These are phyloP conservation scores for Mycosphaerella arachidis DNA, from an alignment of 2,329 filamentous ascomycete genomes.

Conservation along the genomic window DNA sequence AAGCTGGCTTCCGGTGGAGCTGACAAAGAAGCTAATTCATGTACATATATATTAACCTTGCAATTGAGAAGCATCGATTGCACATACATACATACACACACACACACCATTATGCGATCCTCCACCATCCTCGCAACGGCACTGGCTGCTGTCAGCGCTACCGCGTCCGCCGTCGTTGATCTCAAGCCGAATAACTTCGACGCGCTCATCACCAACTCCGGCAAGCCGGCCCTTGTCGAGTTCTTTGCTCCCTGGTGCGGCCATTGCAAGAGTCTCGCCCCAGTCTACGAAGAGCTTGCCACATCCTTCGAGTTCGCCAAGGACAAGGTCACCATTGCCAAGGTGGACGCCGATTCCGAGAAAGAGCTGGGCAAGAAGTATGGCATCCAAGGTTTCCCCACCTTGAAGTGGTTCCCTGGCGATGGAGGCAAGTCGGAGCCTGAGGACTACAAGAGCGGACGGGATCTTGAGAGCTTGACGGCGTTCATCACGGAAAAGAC, in stretches of 20 bases:
- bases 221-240: constrained; percentile 92
- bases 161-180: constrained; percentile 82
- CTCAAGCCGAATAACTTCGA: constrained; percentile 90
- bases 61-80: not conserved
- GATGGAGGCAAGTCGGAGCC: constrained; percentile 77
- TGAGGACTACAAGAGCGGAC: constrained; percentile 76
- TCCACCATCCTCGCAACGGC: constrained; percentile 44
- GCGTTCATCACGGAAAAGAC: constrained; percentile 84
- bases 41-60: not conserved
- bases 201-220: constrained; percentile 77
- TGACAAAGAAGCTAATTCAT: not conserved
- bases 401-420: constrained; percentile 77
- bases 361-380: constrained; percentile 79
- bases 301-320: constrained; percentile 66
- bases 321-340: constrained; percentile 79
- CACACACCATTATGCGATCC: constrained; percentile 40
- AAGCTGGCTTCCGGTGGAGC: not conserved
- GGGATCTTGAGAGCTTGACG: constrained; percentile 80
- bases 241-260: constrained; percentile 99
- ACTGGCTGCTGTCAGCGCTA: constrained; percentile 49
- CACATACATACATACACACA: not conserved
- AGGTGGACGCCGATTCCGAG: constrained; percentile 92
- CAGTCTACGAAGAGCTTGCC: constrained; percentile 88
- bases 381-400: constrained; percentile 90
- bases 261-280: constrained; percentile 97